Conservation (phyloP, 805 yeast genomes). For the Metschnikowia santaceciliae region DNA sequence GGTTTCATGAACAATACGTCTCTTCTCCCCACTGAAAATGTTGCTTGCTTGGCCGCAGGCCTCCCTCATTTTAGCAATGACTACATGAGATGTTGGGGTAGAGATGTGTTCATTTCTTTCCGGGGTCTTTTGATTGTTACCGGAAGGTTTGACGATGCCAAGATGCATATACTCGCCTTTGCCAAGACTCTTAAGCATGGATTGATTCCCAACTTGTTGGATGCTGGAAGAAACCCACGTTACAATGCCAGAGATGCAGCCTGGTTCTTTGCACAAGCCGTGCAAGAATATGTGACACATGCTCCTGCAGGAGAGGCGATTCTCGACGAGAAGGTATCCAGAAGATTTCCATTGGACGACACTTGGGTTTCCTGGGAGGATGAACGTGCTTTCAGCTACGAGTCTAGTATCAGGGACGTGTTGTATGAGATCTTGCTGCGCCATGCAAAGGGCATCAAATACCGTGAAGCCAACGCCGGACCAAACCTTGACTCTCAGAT, state of each 20-base stretch:
- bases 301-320: constrained; percentile 70
- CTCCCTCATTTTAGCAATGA: constrained; percentile 88
- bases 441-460: constrained; percentile 84
- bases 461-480: constrained; percentile 95
- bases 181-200: constrained; percentile 94
- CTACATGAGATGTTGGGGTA: constrained; percentile 98
- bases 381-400: constrained; percentile 70
- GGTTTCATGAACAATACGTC: constrained; percentile 74
- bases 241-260: constrained; percentile 96
- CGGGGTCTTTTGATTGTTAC: constrained; percentile 79
- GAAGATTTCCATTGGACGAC: constrained; percentile 90
- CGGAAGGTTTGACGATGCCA: constrained; percentile 76
- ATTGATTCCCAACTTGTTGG: constrained; percentile 85
- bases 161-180: constrained; percentile 74
- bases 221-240: constrained; percentile 90
- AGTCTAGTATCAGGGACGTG: constrained; percentile 67
- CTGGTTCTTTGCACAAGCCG: constrained; percentile 88
- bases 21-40: constrained; percentile 55
- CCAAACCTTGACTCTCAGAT: constrained; percentile 82
- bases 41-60: constrained; percentile 91
- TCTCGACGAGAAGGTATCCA: constrained; percentile 64
- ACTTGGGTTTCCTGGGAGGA: constrained; percentile 65
- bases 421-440: constrained; percentile 79
- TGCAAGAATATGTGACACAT: constrained; percentile 70
- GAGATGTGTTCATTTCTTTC: constrained; percentile 87